Evolutionary conservation across 2,329 filamentous ascomycete species (phyloP).

Genomic region (Zymoseptoria crescenta): DNA sequence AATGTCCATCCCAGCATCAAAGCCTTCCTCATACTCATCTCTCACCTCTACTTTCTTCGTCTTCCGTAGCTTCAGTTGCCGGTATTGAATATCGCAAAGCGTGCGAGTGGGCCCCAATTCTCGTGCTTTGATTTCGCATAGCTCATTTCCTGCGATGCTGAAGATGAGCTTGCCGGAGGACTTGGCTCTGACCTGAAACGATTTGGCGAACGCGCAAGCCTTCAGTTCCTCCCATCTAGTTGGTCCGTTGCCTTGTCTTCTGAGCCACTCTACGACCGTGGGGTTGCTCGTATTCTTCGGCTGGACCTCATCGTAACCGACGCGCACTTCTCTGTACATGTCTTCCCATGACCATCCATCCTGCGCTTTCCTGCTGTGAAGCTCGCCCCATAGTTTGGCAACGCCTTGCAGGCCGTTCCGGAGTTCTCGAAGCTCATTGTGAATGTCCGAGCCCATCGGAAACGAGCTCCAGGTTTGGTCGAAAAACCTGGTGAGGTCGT

Average conservation of each 20-base stretch:
- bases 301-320: slow-evolving; percentile 13
- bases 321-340: no score
- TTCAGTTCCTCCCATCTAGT: slow-evolving; percentile 39
- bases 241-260: slow-evolving; percentile 8
- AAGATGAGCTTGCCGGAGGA: slow-evolving; percentile 28
- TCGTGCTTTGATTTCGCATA: slow-evolving; percentile 32
- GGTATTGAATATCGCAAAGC: slow-evolving; percentile 21
- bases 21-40: slow-evolving; percentile 1
- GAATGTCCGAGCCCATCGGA: not conserved
- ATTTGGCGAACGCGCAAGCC: slow-evolving; percentile 36
- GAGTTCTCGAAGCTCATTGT: slow-evolving; percentile 8
- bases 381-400: not conserved
- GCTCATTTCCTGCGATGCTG: slow-evolving; percentile 34
- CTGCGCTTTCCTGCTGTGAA: no score
- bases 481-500: slow-evolving; percentile 6
- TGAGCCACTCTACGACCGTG: slow-evolving; percentile 15
- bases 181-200: slow-evolving; percentile 13
- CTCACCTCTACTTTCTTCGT: slow-evolving; percentile 10
- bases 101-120: not conserved
- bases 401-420: slow-evolving; percentile 2
- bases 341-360: no score
- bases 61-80: slow-evolving; percentile 28
- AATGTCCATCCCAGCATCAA: not conserved
- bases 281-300: slow-evolving; percentile 10
- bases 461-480: slow-evolving; percentile 1